phyloP scores from a whole-genome alignment of 108 stramenopile genomes.

The Licmophora abbreviata region DNA sequence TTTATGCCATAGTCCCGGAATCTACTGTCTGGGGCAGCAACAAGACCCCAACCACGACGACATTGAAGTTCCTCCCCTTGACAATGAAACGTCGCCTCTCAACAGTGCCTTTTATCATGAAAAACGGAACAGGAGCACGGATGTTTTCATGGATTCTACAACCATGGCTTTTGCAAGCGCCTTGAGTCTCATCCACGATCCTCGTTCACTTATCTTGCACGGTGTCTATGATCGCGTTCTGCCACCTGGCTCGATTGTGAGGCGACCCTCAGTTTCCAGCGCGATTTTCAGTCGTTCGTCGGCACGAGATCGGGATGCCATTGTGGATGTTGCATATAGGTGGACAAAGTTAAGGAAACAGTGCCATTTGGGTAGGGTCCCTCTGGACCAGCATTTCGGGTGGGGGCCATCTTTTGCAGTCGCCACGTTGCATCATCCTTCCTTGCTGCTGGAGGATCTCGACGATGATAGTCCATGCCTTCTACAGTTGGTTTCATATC shows the following conservation, averaged over 20 bases:
- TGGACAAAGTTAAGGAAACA: background rate
- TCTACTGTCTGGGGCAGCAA: slow-evolving; percentile 36
- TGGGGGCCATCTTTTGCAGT: background rate
- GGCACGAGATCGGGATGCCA: background rate
- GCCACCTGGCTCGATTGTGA: slow-evolving; percentile 37
- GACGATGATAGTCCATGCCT: background rate
- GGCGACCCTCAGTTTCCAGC: slow-evolving; percentile 21
- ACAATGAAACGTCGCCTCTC: slow-evolving; percentile 1
- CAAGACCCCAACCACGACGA: slow-evolving; percentile 47
- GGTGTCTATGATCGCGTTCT: slow-evolving; percentile 54
- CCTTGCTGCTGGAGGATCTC: background rate
- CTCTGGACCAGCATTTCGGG: too few relatives aligned
- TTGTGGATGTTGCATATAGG: background rate
- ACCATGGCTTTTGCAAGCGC: slow-evolving; percentile 31
- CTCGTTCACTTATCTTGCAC: slow-evolving; percentile 35
- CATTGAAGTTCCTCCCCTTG: background rate
- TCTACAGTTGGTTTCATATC: background rate
- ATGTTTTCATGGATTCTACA: slow-evolving; percentile 46
- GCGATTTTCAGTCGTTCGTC: slow-evolving; percentile 10
- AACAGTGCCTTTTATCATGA: background rate
- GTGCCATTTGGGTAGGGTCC: too few relatives aligned
- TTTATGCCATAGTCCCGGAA: slow-evolving; percentile 37
- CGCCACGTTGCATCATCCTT: too few relatives aligned
- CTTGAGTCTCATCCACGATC: slow-evolving; percentile 34
- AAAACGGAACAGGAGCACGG: slow-evolving; percentile 16